Evolutionary conservation across 129 eudicot genomes (phyloP).

Genomic region (Solidago caesia): DNA sequence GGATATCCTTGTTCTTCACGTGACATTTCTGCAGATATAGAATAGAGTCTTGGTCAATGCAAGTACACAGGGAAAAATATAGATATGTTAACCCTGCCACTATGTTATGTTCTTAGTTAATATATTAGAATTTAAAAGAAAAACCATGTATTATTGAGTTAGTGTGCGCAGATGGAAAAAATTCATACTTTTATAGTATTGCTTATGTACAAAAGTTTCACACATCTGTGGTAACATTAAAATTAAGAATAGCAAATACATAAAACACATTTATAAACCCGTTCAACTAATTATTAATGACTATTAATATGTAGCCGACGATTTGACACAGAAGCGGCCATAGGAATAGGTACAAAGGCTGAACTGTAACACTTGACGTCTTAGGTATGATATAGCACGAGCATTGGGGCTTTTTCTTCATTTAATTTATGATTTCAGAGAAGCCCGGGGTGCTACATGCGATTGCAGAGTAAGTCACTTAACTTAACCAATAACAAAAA

Average conservation of each 20-base stretch:
- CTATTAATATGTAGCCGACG: constrained; percentile 38
- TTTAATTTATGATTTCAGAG: constrained; percentile 33
- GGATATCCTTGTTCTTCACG: constrained; percentile 44
- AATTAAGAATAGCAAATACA: no score
- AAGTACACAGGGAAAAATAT: background rate
- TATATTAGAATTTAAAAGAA: no score
- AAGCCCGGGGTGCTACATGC: constrained; percentile 95
- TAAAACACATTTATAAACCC: no score
- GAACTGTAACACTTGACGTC: constrained; percentile 84
- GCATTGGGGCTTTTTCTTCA: constrained; percentile 97
- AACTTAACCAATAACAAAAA: no score
- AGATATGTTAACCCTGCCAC: no score
- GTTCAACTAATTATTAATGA: no score
- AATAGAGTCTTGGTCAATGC: background rate
- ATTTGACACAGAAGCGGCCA: constrained; percentile 71
- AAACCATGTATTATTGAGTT: no score
- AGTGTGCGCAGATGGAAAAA: background rate
- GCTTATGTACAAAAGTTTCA: no score
- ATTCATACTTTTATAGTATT: no score
- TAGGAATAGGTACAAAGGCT: constrained; percentile 43
- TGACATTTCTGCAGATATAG: background rate
- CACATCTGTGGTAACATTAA: no score
- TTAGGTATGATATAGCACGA: constrained; percentile 41
- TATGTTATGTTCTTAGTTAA: no score
- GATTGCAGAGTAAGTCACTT: no score